A percentile compares a stretch with the other conserved stretches of the same genome.
These are phyloP conservation scores for Rhizopogon vesiculosus DNA, from an alignment of 768 basidiomycete genomes.

Conservation along the genomic window DNA sequence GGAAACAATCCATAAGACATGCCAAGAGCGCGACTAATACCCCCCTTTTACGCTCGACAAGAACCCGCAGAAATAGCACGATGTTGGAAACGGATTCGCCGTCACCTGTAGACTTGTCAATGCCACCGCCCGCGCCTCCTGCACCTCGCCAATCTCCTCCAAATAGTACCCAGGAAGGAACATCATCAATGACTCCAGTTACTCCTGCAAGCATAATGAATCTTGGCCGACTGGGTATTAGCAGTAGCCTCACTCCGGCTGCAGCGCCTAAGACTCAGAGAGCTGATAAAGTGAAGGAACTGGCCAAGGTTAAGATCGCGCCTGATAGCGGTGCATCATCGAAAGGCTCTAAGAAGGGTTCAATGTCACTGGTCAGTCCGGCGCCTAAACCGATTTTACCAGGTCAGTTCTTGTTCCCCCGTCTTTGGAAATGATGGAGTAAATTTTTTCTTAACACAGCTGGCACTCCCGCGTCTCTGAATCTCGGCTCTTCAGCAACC, in stretches of 20 bases:
- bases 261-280: conserved; percentile 25
- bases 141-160: conserved; percentile 14
- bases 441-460: conserved; percentile 19
- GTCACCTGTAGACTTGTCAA: conserved; percentile 82
- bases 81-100: conserved; percentile 57
- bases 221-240: conserved; percentile 57
- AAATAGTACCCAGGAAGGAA: neutral
- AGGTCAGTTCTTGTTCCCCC: conserved; percentile 33
- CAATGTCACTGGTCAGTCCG: conserved; percentile 39
- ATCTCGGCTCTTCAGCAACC: conserved; percentile 16
- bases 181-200: conserved; percentile 53
- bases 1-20: conserved; percentile 18
- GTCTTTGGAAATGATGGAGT: neutral
- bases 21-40: conserved; percentile 56
- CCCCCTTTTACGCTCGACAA: conserved; percentile 47
- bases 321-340: conserved; percentile 13
- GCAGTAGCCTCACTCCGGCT: conserved; percentile 29
- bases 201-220: conserved; percentile 95
- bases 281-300: conserved; percentile 24
- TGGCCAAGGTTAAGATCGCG: conserved; percentile 20
- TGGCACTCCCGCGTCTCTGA: conserved; percentile 26
- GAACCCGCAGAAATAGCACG: conserved; percentile 37
- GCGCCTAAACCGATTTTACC: conserved; percentile 71
- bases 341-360: conserved; percentile 25
- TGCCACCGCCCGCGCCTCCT: conserved; percentile 80